Percentiles rank a stretch among this genome's conserved stretches.
Evolutionary conservation across 106 monocot species (phyloP).

Genomic region (Phalaenopsis aphrodite): DNA sequence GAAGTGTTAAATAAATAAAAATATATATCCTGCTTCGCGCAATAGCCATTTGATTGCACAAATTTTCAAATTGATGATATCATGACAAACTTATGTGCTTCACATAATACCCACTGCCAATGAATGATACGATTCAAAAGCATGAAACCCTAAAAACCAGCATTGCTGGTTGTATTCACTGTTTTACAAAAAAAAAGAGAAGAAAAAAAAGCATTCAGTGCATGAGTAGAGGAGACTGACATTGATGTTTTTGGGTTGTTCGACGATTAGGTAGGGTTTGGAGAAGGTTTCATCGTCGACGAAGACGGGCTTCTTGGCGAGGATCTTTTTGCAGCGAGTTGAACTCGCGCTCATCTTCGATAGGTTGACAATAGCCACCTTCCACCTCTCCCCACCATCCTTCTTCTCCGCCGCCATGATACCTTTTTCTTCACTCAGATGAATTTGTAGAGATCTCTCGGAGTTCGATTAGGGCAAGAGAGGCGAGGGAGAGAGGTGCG

Average conservation of each 20-base stretch:
- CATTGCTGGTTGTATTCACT: too few species aligned
- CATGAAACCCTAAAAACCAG: slow-evolving; percentile 1
- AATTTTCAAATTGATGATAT: not conserved
- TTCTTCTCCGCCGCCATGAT: slow-evolving; percentile 25
- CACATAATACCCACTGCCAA: not conserved
- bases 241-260: slow-evolving; percentile 83
- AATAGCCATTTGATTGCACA: too few species aligned
- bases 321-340: slow-evolving; percentile 65
- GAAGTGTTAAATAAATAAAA: too few species aligned
- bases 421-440: not conserved
- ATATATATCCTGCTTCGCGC: too few species aligned
- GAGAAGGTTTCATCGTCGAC: slow-evolving; percentile 90
- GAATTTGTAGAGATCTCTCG: not conserved
- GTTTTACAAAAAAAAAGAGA: too few species aligned
- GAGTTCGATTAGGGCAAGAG: too few species aligned
- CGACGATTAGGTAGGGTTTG: slow-evolving; percentile 67
- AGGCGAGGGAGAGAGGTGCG: too few species aligned
- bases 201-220: not conserved
- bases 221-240: slow-evolving; percentile 12
- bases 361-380: slow-evolving; percentile 58
- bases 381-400: slow-evolving; percentile 46
- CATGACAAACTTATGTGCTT: not conserved
- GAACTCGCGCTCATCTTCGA: slow-evolving; percentile 52
- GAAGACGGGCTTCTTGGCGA: slow-evolving; percentile 79
- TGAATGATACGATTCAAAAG: not conserved